Conservation (phyloP, 495 filamentous ascomycete species). For the Cetradonia linearis region DNA sequence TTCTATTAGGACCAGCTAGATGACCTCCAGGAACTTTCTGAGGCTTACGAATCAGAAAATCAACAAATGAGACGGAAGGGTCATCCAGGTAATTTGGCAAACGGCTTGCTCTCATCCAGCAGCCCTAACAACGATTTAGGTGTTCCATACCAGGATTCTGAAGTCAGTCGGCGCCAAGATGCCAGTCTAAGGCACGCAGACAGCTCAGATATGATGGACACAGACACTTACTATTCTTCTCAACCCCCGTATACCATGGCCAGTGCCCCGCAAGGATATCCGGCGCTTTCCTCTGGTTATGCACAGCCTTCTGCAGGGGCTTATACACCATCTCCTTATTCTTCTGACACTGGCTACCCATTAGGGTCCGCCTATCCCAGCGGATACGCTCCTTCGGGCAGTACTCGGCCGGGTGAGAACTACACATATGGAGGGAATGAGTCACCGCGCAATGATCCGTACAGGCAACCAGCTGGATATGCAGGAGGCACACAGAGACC, state of each 20-base stretch:
- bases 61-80: conserved; percentile 17
- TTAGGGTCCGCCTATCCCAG: conserved; percentile 15
- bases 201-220: background rate
- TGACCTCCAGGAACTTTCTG: conserved; percentile 21
- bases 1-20: conserved; percentile 22
- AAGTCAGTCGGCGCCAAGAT: conserved; percentile 19
- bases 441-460: conserved; percentile 12
- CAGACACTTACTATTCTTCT: background rate
- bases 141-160: conserved; percentile 18
- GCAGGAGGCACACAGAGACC: conserved; percentile 6
- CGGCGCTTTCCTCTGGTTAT: conserved; percentile 1
- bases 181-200: background rate
- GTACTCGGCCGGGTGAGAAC: conserved; percentile 9
- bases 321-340: conserved; percentile 9
- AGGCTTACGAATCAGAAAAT: conserved; percentile 21
- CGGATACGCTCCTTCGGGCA: conserved; percentile 12
- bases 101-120: background rate
- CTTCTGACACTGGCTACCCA: conserved; percentile 16
- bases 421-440: conserved; percentile 19
- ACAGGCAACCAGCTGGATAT: conserved; percentile 17
- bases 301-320: background rate
- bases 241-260: conserved; percentile 9
- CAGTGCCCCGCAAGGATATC: conserved; percentile 7
- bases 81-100: conserved; percentile 18
- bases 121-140: conserved; percentile 13